Base-by-base conservation (phyloP, 345 rosid species). In the Salix arbutifolia region DNA sequence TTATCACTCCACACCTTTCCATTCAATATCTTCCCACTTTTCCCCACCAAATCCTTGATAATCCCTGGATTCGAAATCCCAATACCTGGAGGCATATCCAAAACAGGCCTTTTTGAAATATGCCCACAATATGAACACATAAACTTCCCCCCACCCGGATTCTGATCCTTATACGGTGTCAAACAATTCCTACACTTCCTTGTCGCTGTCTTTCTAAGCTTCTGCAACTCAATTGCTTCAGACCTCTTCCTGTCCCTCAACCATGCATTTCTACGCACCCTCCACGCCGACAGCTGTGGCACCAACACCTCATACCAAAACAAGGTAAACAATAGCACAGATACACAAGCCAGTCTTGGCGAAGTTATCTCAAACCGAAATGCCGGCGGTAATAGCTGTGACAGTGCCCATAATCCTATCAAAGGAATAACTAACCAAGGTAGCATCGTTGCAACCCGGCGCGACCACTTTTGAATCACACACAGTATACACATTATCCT, bases 401-500 rank as follows among this genome's bases (percentile, higher is more conserved):
- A 96, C 4, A 96, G 86, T 71, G 98, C 97, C 99, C 99, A 96
- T 9, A 96, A 85, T 71, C 98, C 98, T 77, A 96, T 92, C 71
- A 96, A 89, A 19, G 99, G 99, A 71, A 96, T 78, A 71, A 96
- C 97, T 74, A 96, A 91, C 99, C 99, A 96, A 87, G 98, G 99
- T 65, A 96, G 92, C 97, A 96, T 96, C 28, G 96, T 91, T 65
- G 99, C 99, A 80, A 93, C 96, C 98, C 88, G 91, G 88, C 98
- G 99, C 81, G 98, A 90, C 98, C 98, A 96, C 96, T 93, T 93
- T 87, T 96, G 99, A 78, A 93, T 96, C 83, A 89, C 98, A 85
- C 99, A 96, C 81, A 96, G 87, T 91, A 93, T 96, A 91, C 99
- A 96, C 99, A 95, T 95, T 92, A 90, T 95, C 97, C 90, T 85